A percentile compares a stretch with the other conserved stretches of the same genome.
Conservation (phyloP, 495 filamentous ascomycete genomes). For the Jackrogersella minutella region DNA sequence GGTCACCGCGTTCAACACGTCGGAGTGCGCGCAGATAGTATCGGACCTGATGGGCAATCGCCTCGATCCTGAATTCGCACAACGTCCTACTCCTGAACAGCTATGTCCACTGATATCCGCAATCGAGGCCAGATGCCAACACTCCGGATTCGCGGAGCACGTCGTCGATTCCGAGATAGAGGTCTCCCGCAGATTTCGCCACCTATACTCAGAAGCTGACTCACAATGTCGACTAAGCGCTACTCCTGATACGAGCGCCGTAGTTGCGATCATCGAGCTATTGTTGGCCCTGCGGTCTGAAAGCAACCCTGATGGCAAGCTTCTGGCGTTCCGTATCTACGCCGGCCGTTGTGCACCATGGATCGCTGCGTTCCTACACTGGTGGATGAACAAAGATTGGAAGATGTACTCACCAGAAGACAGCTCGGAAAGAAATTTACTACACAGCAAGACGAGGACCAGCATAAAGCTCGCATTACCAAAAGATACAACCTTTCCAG, state of each 20-base stretch:
- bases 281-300: neutral
- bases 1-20: slow-evolving; percentile 11
- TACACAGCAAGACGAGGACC: neutral
- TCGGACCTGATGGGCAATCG: neutral
- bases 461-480: slow-evolving; percentile 6
- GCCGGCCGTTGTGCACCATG: slow-evolving; percentile 14
- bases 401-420: neutral
- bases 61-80: neutral
- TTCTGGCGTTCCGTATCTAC: neutral
- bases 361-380: slow-evolving; percentile 21
- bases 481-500: neutral
- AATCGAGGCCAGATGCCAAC: neutral
- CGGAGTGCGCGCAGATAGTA: slow-evolving; percentile 9
- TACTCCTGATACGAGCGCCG: slow-evolving; percentile 3
- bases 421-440: neutral
- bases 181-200: neutral
- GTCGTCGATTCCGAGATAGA: slow-evolving; percentile 14
- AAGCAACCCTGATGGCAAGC: neutral
- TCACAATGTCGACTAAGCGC: neutral
- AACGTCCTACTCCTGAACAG: slow-evolving; percentile 3
- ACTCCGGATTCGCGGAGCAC: slow-evolving; percentile 4
- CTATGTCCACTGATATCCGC: slow-evolving; percentile 4
- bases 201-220: neutral
- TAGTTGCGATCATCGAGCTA: neutral
- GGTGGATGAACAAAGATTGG: slow-evolving; percentile 8